phyloP scores from a whole-genome alignment of 805 yeast species.

The Candida boleticola region DNA sequence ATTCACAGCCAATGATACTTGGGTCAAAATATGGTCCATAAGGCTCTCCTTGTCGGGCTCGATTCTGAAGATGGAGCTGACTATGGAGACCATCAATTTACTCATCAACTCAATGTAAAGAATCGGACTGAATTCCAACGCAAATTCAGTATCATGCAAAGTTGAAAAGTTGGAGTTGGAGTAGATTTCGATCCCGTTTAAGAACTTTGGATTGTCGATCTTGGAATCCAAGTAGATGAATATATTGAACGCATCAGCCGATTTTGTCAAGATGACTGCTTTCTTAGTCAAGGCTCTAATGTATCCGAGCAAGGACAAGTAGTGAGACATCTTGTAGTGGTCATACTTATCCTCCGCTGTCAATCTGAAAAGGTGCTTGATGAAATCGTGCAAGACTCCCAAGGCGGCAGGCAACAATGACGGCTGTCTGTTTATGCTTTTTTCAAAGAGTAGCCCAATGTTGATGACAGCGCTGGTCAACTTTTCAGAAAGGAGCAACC shows the following conservation, averaged over 20 bases:
- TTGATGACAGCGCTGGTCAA: conserved; percentile 32
- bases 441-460: conserved; percentile 17
- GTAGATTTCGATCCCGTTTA: conserved; percentile 33
- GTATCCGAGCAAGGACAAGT: conserved; percentile 35
- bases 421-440: conserved; percentile 2
- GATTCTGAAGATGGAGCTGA: conserved; percentile 9
- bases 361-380: neutral
- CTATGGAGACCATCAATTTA: conserved; percentile 33
- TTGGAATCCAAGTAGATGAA: conserved; percentile 33
- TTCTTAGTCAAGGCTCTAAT: conserved; percentile 27
- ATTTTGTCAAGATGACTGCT: conserved; percentile 24
- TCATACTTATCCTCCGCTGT: conserved; percentile 13
- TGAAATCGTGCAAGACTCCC: neutral
- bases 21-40: conserved; percentile 17
- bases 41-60: conserved; percentile 16
- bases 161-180: conserved; percentile 19
- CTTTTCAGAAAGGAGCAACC: conserved; percentile 32
- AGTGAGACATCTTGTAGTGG: conserved; percentile 21
- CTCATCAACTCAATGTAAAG: conserved; percentile 34
- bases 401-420: neutral
- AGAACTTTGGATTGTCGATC: conserved; percentile 38
- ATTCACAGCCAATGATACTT: neutral
- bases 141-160: conserved; percentile 24
- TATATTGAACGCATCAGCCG: conserved; percentile 25
- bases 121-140: conserved; percentile 32